phyloP scores from a whole-genome alignment of 2,329 filamentous ascomycete species.

The Fusarium sp. region DNA sequence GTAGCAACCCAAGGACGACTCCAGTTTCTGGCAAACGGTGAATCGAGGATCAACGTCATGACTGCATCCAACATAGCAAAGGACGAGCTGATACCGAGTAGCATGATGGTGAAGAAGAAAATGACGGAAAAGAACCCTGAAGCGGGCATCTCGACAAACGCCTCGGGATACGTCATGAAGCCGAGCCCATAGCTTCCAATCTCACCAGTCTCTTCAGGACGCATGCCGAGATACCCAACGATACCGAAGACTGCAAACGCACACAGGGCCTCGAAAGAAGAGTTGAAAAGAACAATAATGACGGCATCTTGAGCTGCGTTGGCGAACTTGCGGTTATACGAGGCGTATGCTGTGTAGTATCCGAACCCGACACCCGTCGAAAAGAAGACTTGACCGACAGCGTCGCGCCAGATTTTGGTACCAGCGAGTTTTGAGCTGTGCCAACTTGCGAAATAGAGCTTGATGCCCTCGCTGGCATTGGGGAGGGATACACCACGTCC shows the following conservation, averaged over 20 bases:
- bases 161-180: not conserved
- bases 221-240: not conserved
- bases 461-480: not conserved
- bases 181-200: not conserved
- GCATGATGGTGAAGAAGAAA: not conserved
- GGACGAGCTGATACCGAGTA: not conserved
- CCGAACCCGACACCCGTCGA: not conserved
- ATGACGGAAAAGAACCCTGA: not conserved
- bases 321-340: not conserved
- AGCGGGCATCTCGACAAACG: not conserved
- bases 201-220: not conserved
- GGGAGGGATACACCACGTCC: not conserved
- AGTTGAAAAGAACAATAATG: not conserved
- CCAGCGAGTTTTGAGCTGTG: not conserved
- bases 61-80: not conserved
- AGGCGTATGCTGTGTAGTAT: not conserved
- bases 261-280: not conserved
- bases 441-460: not conserved
- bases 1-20: not conserved
- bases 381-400: not conserved
- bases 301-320: not conserved
- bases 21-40: not conserved
- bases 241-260: not conserved
- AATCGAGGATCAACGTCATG: not conserved
- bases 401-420: not conserved